These are phyloP conservation scores for Raffaelea arxii DNA, from an alignment of 2,329 filamentous ascomycete genomes.

Conservation along the genomic window DNA sequence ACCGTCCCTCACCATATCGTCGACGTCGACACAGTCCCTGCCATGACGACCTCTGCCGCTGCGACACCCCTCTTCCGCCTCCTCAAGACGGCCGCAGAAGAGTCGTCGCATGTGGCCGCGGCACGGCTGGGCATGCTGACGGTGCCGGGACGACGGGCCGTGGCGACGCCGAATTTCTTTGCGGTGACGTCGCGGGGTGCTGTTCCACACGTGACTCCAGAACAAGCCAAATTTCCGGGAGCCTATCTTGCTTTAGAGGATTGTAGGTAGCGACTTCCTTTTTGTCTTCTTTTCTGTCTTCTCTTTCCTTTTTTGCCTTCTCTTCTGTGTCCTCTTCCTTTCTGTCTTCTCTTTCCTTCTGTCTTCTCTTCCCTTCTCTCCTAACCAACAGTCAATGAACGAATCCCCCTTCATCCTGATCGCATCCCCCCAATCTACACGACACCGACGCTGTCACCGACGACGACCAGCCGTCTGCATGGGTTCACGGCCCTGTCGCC, in stretches of 20 bases:
- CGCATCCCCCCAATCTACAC: conserved; percentile 9
- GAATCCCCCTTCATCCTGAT: conserved; percentile 3
- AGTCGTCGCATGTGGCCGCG: conserved; percentile 25
- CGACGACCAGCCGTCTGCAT: conserved; percentile 44
- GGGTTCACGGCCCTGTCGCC: conserved; percentile 65
- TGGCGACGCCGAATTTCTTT: conserved; percentile 77
- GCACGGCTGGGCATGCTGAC: conserved; percentile 60
- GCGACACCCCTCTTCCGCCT: conserved; percentile 10
- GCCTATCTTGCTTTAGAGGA: conserved; percentile 84
- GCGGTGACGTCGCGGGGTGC: conserved; percentile 73
- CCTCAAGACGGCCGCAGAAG: conserved; percentile 5
- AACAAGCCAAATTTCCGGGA: conserved; percentile 61
- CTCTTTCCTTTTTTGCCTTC: too few relatives aligned
- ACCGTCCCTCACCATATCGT: too few relatives aligned
- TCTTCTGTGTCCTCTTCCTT: too few relatives aligned
- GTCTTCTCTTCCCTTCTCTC: too few relatives aligned
- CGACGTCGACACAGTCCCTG: too few relatives aligned
- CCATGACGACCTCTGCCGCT: too few relatives aligned
- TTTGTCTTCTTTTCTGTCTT: too few relatives aligned
- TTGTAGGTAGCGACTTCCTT: conserved; percentile 60
- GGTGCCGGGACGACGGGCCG: conserved; percentile 49
- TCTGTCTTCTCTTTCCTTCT: too few relatives aligned
- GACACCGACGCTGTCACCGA: not conserved
- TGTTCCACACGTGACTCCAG: conserved; percentile 81
- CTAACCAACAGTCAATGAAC: conserved; percentile 9